Percentiles rank a stretch among this genome's conserved stretches.
phyloP scores from a whole-genome alignment of 2,329 filamentous ascomycete species.

The Aspergillus quadricinctus region DNA sequence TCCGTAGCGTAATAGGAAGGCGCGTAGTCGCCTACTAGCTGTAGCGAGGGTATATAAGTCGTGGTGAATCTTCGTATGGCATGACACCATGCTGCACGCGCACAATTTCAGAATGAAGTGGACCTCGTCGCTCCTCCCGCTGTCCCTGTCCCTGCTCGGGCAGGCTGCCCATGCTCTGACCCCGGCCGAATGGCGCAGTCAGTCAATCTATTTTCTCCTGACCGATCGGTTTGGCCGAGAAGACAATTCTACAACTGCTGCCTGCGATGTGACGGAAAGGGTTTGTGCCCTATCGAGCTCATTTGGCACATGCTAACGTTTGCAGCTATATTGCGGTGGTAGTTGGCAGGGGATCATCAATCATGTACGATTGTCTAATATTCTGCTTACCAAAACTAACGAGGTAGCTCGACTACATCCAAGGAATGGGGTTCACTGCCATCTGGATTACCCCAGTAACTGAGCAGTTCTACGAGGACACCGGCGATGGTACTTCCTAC shows the following conservation, averaged over 20 bases:
- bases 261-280: constrained; percentile 15
- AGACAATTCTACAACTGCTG: constrained; percentile 30
- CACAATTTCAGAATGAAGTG: neutral
- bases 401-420: constrained; percentile 45
- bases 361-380: constrained; percentile 13
- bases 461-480: constrained; percentile 28
- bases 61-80: neutral
- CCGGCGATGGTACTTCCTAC: constrained; percentile 38
- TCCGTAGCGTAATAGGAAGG: neutral
- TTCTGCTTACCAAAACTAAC: neutral
- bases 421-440: constrained; percentile 44
- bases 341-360: constrained; percentile 44
- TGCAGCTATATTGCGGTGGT: constrained; percentile 41
- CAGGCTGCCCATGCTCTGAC: neutral
- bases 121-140: neutral
- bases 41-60: neutral
- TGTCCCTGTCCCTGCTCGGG: neutral
- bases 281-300: neutral
- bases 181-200: constrained; percentile 30
- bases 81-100: neutral
- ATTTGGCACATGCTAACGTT: neutral
- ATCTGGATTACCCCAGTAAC: constrained; percentile 45
- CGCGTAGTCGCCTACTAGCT: neutral
- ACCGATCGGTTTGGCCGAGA: constrained; percentile 42
- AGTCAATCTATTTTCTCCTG: constrained; percentile 42